Conservation (phyloP, 345 rosid genomes). For the Eucalyptus microcorys region DNA sequence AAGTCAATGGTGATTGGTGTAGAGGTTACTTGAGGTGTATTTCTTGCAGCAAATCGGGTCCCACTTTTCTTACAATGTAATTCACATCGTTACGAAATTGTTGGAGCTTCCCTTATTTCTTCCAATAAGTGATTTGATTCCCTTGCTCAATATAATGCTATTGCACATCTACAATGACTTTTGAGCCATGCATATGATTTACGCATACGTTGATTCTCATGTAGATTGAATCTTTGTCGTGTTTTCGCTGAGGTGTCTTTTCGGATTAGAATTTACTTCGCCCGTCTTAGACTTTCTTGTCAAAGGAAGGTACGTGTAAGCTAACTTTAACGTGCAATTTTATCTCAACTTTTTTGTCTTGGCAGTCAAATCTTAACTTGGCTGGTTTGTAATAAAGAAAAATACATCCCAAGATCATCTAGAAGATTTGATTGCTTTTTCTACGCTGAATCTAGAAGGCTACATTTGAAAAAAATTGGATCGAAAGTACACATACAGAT, state of each 20-base stretch:
- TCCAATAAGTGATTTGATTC: not conserved
- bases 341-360: not conserved
- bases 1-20: not conserved
- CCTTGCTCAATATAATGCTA: not conserved
- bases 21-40: not conserved
- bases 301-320: not conserved
- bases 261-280: not conserved
- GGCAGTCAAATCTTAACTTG: not conserved
- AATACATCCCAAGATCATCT: not conserved
- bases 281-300: not conserved
- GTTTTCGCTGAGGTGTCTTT: not conserved
- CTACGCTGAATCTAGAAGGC: not conserved
- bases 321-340: not conserved
- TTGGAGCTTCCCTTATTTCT: not conserved
- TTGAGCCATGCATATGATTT: not conserved
- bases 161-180: not conserved
- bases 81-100: not conserved
- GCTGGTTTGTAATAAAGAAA: not conserved
- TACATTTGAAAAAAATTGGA: not conserved
- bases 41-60: not conserved
- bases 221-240: not conserved
- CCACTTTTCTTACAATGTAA: not conserved
- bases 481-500: not conserved
- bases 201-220: not conserved
- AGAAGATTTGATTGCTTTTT: not conserved